Conservation (phyloP, 164 flowering plant species). For the Santalum album region DNA sequence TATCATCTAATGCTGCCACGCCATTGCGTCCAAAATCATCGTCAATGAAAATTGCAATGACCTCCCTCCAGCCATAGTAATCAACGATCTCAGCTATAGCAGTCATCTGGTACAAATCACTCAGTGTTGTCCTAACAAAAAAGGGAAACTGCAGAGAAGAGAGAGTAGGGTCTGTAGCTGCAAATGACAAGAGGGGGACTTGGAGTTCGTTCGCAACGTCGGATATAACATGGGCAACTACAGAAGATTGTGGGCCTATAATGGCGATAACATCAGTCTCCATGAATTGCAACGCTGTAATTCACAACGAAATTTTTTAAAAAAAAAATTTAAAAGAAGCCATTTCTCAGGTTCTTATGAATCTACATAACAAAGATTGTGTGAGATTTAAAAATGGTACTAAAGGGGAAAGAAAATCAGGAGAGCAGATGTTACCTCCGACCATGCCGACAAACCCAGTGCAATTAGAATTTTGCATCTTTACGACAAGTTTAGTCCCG, state of each 20-base stretch:
- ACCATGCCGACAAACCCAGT: conserved; percentile 72
- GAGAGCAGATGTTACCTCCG: conserved; percentile 44
- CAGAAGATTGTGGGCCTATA: conserved; percentile 87
- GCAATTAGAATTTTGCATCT: conserved; percentile 50
- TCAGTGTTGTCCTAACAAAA: conserved; percentile 65
- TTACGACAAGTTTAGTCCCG: conserved; percentile 46
- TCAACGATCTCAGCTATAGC: conserved; percentile 72
- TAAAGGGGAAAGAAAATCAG: neutral
- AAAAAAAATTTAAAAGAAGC: neutral
- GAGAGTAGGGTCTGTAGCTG: conserved; percentile 80
- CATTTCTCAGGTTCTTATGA: neutral
- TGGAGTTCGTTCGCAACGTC: conserved; percentile 73
- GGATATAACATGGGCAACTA: conserved; percentile 64
- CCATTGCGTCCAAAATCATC: conserved; percentile 84
- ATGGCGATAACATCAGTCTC: conserved; percentile 67
- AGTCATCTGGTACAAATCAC: conserved; percentile 74
- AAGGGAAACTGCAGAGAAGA: conserved; percentile 74
- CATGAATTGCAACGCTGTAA: conserved; percentile 71
- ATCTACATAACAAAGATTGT: neutral
- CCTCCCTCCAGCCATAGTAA: conserved; percentile 66
- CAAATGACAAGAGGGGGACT: conserved; percentile 80
- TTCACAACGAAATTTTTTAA: conserved; percentile 3
- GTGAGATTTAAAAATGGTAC: neutral
- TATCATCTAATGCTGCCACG: conserved; percentile 57
- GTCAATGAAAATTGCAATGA: conserved; percentile 61